A percentile compares a stretch with the other conserved stretches of the same genome.
Conservation (phyloP, 2,329 filamentous ascomycete species). For the Venturia asperata region DNA sequence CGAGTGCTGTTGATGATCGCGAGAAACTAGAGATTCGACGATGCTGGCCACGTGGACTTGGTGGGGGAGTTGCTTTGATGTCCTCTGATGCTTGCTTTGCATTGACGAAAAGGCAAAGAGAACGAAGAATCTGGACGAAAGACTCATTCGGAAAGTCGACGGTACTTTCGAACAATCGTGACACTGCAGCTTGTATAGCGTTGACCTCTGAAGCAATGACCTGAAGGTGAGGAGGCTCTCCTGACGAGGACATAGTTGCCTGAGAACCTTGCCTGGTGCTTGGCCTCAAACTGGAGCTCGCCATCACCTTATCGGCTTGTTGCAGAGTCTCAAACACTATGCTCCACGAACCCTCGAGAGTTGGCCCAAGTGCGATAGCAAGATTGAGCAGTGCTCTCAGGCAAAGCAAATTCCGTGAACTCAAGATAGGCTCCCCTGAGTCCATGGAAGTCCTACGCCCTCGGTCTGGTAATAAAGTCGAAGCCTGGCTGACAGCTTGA, state of each 20-base stretch:
- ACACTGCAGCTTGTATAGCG: constrained; percentile 81
- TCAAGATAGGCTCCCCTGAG: constrained; percentile 47
- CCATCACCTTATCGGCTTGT: constrained; percentile 73
- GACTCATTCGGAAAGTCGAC: constrained; percentile 78
- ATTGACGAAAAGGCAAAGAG: constrained; percentile 64
- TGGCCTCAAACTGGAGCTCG: constrained; percentile 18
- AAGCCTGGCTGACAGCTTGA: constrained; percentile 24
- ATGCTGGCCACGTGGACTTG: constrained; percentile 30
- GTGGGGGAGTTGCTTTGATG: constrained; percentile 23
- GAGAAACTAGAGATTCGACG: constrained; percentile 40
- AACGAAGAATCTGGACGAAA: constrained; percentile 69
- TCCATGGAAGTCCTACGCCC: constrained; percentile 54
- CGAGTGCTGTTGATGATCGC: constrained; percentile 34
- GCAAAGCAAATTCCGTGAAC: constrained; percentile 83
- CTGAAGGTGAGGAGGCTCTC: constrained; percentile 22
- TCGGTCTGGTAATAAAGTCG: constrained; percentile 49
- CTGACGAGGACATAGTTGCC: neutral
- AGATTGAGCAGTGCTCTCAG: constrained; percentile 87
- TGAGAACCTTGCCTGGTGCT: constrained; percentile 35
- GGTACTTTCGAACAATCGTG: constrained; percentile 83
- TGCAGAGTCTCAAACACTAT: constrained; percentile 90
- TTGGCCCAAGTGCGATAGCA: constrained; percentile 88
- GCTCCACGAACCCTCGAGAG: constrained; percentile 74
- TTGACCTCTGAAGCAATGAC: constrained; percentile 67
- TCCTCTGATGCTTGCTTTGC: constrained; percentile 20